phyloP scores from a whole-genome alignment of 257 asterid species.

The Fraxinus cuspidata region DNA sequence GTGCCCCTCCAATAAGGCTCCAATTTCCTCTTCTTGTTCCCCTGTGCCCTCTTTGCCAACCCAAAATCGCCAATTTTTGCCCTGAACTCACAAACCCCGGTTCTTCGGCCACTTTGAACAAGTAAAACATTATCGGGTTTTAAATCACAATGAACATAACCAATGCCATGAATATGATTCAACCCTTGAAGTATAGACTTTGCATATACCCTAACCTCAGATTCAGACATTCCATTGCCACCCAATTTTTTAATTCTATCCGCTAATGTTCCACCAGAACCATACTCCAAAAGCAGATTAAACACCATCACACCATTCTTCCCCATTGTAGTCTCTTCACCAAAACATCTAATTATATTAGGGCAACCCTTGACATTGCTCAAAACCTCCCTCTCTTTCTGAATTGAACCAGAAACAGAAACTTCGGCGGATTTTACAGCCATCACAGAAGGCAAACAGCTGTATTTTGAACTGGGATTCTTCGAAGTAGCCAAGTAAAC shows the following conservation, averaged over 20 bases:
- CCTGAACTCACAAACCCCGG: constrained; percentile 33
- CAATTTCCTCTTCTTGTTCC: constrained; percentile 71
- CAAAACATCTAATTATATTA: constrained; percentile 62
- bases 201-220: constrained; percentile 59
- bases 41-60: constrained; percentile 63
- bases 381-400: constrained; percentile 82
- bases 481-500: constrained; percentile 78
- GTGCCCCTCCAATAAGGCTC: constrained; percentile 85
- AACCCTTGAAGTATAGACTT: constrained; percentile 67
- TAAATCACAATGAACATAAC: constrained; percentile 92
- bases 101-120: constrained; percentile 30
- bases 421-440: constrained; percentile 99
- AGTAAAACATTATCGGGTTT: constrained; percentile 81
- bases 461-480: constrained; percentile 69
- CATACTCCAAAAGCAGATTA: constrained; percentile 81
- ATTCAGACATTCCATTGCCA: constrained; percentile 58
- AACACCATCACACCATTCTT: constrained; percentile 69
- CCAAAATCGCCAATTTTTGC: constrained; percentile 91
- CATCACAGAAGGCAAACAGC: constrained; percentile 70
- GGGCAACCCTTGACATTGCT: constrained; percentile 66
- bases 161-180: constrained; percentile 51
- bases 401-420: constrained; percentile 80
- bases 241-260: constrained; percentile 55
- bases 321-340: constrained; percentile 84
- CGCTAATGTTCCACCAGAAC: constrained; percentile 83